Base-by-base conservation (phyloP, 2,329 filamentous ascomycete genomes). In the Colletotrichum lupini region DNA sequence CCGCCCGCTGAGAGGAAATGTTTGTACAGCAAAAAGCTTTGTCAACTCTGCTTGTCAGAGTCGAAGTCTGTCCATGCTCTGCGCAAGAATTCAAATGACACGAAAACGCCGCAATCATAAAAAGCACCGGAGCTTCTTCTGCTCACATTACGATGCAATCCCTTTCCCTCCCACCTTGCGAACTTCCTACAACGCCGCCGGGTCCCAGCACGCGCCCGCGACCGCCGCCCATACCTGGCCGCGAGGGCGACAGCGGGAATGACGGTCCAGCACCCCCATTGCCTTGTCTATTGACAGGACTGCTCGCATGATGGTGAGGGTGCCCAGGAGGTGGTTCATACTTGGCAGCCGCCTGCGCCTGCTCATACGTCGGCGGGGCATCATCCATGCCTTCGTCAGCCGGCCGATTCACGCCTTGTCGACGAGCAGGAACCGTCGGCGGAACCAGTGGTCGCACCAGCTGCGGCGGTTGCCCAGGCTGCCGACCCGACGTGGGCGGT, bases 311-410 rank as follows among this genome's bases (percentile, higher is more conserved):
- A 74, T 89, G 87, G 53, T 80, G 86, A 0, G 87, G 87, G 63
- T 90, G 86, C 22, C 87, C 88, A 4, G 82, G 78, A 0, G 88
- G 87, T 26, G 89, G 89, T 11, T 85, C 81, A 74, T 90, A 91
- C 3, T 87, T 85, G 9, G 83, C 81, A 64, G 86, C 83, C 68
- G 86, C 85, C 22, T 88, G 85, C 4, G 89, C 88, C 78, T 90
- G 87, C 79, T 90, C 89, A 76, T 91, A 91, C 12, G 87, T 87
- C 1, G 89, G 89, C 55, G 89, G 89, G 6, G 88, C 87, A 35
- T 89, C 88, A 3, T 89, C 88, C 2, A 81, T 79, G 5, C 78
- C 82, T 8, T 82, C 82, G 5, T 86, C 85, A 0, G 80, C 77
- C 3, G 80, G 76, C 1, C 85, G 79, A 24, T 80, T 81, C 4